A percentile compares a stretch with the other conserved stretches of the same genome.
phyloP scores from a whole-genome alignment of 2,329 filamentous ascomycete species.

The Cercospora sp. region DNA sequence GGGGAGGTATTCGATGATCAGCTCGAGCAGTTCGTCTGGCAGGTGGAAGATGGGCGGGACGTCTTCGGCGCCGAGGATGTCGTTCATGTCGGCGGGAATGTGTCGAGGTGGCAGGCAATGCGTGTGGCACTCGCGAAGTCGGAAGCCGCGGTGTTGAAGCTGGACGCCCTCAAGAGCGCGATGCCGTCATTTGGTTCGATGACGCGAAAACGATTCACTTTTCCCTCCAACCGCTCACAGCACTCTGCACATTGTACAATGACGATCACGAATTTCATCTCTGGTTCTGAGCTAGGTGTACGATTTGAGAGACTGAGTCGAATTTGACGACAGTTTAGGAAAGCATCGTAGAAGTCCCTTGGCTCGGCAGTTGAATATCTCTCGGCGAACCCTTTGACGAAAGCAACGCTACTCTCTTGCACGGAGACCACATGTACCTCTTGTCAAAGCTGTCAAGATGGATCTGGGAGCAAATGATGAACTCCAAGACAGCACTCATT shows the following conservation, averaged over 20 bases:
- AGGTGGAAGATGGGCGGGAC: conserved; percentile 43
- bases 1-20: conserved; percentile 67
- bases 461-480: too few relatives aligned
- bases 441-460: not conserved
- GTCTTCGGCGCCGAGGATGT: conserved; percentile 5
- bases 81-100: not conserved
- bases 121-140: not conserved
- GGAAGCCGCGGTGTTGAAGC: not conserved
- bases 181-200: not conserved
- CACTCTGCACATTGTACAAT: not conserved
- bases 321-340: not conserved
- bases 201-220: not conserved
- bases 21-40: conserved; percentile 82
- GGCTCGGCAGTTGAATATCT: not conserved
- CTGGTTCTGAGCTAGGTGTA: not conserved
- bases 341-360: not conserved
- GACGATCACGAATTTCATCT: not conserved
- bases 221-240: not conserved
- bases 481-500: not conserved
- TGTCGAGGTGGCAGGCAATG: not conserved
- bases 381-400: not conserved
- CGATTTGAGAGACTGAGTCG: not conserved
- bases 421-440: not conserved
- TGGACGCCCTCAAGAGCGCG: not conserved
- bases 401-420: not conserved